These are phyloP conservation scores for Ceratobasidium sp. DNA, from an alignment of 1,284 basidiomycete species.

Conservation along the genomic window DNA sequence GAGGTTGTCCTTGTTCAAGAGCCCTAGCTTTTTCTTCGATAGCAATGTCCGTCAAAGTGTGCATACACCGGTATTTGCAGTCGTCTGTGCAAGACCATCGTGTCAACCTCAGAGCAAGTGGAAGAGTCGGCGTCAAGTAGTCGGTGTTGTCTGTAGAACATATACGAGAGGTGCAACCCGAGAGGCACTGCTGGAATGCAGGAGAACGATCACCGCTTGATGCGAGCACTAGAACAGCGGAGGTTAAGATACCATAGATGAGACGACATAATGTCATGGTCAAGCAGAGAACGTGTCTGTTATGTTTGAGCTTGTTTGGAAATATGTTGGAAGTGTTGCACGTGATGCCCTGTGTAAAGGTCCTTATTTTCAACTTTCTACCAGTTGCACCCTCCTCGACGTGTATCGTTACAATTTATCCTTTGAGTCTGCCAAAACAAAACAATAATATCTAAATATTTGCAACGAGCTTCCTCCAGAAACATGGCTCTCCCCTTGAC, in stretches of 20 bases:
- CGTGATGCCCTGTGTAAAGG: too few species aligned
- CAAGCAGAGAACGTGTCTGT: too few species aligned
- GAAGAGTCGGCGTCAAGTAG: constrained; percentile 55
- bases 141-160: constrained; percentile 38
- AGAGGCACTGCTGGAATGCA: constrained; percentile 65
- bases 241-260: not conserved
- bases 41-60: constrained; percentile 77
- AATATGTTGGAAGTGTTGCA: too few species aligned
- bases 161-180: constrained; percentile 53
- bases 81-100: constrained; percentile 83
- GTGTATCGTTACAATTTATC: too few species aligned
- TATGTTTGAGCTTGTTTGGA: constrained; percentile 10
- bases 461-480: not conserved
- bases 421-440: too few species aligned
- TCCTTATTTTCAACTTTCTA: too few species aligned
- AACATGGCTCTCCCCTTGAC: constrained; percentile 14
- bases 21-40: constrained; percentile 50
- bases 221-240: constrained; percentile 45
- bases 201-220: constrained; percentile 70
- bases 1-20: constrained; percentile 20
- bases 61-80: constrained; percentile 92
- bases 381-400: too few species aligned
- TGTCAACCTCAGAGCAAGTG: constrained; percentile 62
- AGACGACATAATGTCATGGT: constrained; percentile 20
- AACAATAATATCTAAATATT: not conserved